Percentiles rank a stretch among this genome's conserved stretches.
Evolutionary conservation across 2,329 filamentous ascomycete species (phyloP).

Genomic region (Nectriaceae sp.): DNA sequence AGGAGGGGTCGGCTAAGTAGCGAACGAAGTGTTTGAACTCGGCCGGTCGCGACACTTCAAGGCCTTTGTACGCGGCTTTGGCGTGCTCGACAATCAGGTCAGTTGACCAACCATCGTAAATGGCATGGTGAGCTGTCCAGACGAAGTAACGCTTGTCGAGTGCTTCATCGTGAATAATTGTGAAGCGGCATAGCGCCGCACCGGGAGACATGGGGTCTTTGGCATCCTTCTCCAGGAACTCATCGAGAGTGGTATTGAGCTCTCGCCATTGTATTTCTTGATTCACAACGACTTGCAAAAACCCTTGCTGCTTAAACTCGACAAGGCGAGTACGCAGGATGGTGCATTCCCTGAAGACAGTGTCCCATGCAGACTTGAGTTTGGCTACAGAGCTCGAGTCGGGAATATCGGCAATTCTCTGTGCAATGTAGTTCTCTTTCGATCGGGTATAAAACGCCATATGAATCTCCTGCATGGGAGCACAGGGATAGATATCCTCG

Average conservation of each 20-base stretch:
- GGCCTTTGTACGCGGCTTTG: slow-evolving; percentile 19
- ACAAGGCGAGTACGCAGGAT: slow-evolving; percentile 51
- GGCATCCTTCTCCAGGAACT: slow-evolving; percentile 42
- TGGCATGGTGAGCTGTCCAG: slow-evolving; percentile 34
- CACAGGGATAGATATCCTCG: slow-evolving; percentile 55
- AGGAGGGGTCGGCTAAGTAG: slow-evolving; percentile 19
- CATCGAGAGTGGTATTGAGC: slow-evolving; percentile 33
- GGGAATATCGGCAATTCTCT: slow-evolving; percentile 44
- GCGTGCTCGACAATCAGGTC: slow-evolving; percentile 27
- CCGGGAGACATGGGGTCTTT: slow-evolving; percentile 43
- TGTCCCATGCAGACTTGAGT: slow-evolving; percentile 44
- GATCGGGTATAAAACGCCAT: slow-evolving; percentile 52
- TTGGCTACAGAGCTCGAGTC: slow-evolving; percentile 34
- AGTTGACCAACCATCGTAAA: slow-evolving; percentile 35
- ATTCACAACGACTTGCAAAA: slow-evolving; percentile 47
- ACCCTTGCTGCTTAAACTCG: slow-evolving; percentile 42
- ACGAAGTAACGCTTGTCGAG: slow-evolving; percentile 33
- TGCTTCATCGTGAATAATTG: slow-evolving; percentile 31
- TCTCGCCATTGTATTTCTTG: slow-evolving; percentile 36
- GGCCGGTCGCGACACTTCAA: slow-evolving; percentile 19
- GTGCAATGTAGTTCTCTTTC: slow-evolving; percentile 51
- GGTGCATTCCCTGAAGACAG: slow-evolving; percentile 36
- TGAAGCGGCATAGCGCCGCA: slow-evolving; percentile 44
- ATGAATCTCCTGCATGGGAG: slow-evolving; percentile 54
- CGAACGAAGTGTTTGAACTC: slow-evolving; percentile 30